phyloP scores from a whole-genome alignment of 495 filamentous ascomycete species.

The Neurospora sp. region DNA sequence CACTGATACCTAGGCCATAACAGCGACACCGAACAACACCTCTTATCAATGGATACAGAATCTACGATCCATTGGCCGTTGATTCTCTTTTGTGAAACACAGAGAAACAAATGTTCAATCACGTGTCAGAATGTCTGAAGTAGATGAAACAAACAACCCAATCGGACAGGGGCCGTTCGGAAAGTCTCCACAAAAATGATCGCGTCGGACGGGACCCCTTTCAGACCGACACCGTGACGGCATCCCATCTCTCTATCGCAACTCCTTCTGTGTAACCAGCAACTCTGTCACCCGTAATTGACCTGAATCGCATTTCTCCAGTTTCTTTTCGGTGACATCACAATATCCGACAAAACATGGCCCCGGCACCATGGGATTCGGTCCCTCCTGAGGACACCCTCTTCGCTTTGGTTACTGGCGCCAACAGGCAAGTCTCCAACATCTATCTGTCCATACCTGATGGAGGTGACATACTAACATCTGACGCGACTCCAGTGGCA shows the following conservation, averaged over 20 bases:
- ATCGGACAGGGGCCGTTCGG: neutral
- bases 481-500: constrained; percentile 48
- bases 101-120: neutral
- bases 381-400: constrained; percentile 34
- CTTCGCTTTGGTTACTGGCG: constrained; percentile 58
- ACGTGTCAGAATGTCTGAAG: neutral
- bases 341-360: constrained; percentile 24
- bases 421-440: constrained; percentile 50
- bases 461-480: constrained; percentile 8
- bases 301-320: neutral
- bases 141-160: neutral
- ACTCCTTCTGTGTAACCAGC: neutral
- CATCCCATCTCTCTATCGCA: neutral
- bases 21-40: neutral
- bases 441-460: neutral
- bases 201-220: neutral
- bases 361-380: constrained; percentile 41
- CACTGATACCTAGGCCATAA: too few species aligned
- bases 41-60: neutral
- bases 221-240: neutral
- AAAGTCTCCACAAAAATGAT: neutral
- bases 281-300: neutral
- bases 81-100: neutral
- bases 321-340: neutral
- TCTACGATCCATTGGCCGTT: neutral